A percentile compares a stretch with the other conserved stretches of the same genome.
phyloP scores from a whole-genome alignment of 2,329 filamentous ascomycete species.

The Aquanectria penicillioides region DNA sequence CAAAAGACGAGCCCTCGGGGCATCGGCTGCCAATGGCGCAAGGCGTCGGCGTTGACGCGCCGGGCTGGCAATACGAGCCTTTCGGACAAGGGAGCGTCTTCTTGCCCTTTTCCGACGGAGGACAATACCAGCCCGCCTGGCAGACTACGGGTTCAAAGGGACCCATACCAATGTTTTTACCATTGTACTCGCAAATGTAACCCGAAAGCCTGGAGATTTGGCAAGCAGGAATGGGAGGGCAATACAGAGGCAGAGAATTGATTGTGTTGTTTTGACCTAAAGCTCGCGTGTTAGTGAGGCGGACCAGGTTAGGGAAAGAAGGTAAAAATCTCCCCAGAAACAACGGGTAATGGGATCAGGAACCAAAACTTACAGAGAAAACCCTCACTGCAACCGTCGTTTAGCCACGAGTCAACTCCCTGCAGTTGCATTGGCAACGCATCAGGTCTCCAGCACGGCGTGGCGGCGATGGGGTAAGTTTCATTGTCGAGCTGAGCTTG shows the following conservation, averaged over 20 bases:
- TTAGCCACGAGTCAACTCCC: slow-evolving; percentile 47
- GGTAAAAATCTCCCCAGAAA: too few relatives aligned
- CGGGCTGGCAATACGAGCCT: slow-evolving; percentile 62
- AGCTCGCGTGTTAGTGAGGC: neutral
- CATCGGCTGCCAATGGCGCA: slow-evolving; percentile 59
- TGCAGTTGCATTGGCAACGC: slow-evolving; percentile 55
- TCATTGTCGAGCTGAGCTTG: slow-evolving; percentile 34
- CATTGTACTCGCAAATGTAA: slow-evolving; percentile 44
- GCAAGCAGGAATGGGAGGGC: slow-evolving; percentile 51
- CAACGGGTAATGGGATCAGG: too few relatives aligned
- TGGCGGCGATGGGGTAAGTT: slow-evolving; percentile 48
- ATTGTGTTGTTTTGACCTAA: slow-evolving; percentile 56
- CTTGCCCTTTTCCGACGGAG: slow-evolving; percentile 46
- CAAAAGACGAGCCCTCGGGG: slow-evolving; percentile 52
- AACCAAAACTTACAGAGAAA: slow-evolving; percentile 58
- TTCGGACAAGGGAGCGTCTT: slow-evolving; percentile 55
- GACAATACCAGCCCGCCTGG: slow-evolving; percentile 60
- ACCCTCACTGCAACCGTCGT: slow-evolving; percentile 51
- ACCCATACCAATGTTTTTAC: slow-evolving; percentile 53
- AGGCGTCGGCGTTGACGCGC: slow-evolving; percentile 57
- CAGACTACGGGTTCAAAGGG: slow-evolving; percentile 63
- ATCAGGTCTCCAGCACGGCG: slow-evolving; percentile 52
- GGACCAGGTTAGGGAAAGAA: neutral
- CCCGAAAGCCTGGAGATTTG: slow-evolving; percentile 50
- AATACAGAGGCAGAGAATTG: slow-evolving; percentile 57